Base-by-base conservation (phyloP, 192 early-diverging fungal genomes). In the Physocladia obscura region DNA sequence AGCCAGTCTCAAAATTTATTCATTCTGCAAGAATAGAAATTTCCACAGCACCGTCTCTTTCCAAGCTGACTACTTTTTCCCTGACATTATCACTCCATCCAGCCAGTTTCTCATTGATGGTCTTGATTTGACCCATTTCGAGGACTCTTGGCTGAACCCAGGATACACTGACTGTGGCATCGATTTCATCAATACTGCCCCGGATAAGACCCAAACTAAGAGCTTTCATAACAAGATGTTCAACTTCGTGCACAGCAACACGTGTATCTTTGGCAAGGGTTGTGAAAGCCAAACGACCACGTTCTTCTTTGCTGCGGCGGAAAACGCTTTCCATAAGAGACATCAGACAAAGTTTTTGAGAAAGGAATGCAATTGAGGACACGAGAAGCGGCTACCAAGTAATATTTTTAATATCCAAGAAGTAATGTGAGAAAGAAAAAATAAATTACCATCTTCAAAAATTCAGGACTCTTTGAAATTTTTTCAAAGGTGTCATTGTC, bases 91-190 rank as follows among this genome's bases (percentile, higher is more conserved):
- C 79, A 54, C 91, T 85, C 97, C 97, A 99, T 67, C 90, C 90
- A 35, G 79, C 82, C 38, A 99, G 82, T 57, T 89, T 82, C 55
- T 92, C 88, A 38, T 85, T 81, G 82, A 99, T 88, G 30, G 81
- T 86, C 67, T 84, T 82, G 72, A 99, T 95, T 79, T 98, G 96
- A 26, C 84, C 81, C 81, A 81, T 89, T 78, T 93, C 94, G 67
- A 99, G 80, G 13, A 95, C 94, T 74, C 97, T 92, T 22, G 97
- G 96, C 79, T 97, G 95, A 11, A 99, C 97, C 97, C 97, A 98
- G 56, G 93, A 88, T 35, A 99, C 73, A 4, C 30, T 13, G 29
- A 99, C 92, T 11, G 90, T 81, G 63, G 88, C 79, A 32, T 93
- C 93, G 24, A 99, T 94, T 79, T 99, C 94, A 69, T 99, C 95